Percentiles rank a stretch among this genome's conserved stretches.
These are phyloP conservation scores for Magnaporthiopsis poae DNA, from an alignment of 2,329 filamentous ascomycete species.

Conservation along the genomic window DNA sequence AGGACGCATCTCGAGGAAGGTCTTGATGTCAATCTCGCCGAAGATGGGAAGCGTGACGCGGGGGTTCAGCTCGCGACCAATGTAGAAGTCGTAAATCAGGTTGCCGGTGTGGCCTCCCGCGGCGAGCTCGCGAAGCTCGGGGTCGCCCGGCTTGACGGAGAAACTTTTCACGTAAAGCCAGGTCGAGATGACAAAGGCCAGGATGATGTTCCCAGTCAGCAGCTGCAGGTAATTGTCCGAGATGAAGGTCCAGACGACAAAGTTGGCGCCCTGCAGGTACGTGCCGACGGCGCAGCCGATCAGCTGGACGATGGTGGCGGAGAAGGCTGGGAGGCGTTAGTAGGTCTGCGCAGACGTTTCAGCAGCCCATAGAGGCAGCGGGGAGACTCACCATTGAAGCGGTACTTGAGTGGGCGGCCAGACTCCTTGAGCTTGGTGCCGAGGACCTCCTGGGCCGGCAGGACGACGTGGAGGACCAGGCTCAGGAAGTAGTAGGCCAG, in stretches of 20 bases:
- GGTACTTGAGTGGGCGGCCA: conserved; percentile 66
- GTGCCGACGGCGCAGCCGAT: conserved; percentile 60
- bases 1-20: conserved; percentile 73
- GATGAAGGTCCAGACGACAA: conserved; percentile 78
- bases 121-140: conserved; percentile 62
- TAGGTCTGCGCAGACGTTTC: not conserved
- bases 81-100: conserved; percentile 82
- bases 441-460: conserved; percentile 61
- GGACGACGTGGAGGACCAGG: conserved; percentile 59
- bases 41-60: conserved; percentile 64
- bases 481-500: conserved; percentile 66
- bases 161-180: conserved; percentile 74
- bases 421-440: conserved; percentile 54
- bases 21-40: conserved; percentile 75
- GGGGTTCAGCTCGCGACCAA: conserved; percentile 82
- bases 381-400: conserved; percentile 55
- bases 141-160: conserved; percentile 60
- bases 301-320: conserved; percentile 59
- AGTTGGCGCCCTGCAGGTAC: conserved; percentile 61
- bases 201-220: conserved; percentile 66
- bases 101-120: conserved; percentile 70
- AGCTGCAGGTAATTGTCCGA: conserved; percentile 78
- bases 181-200: conserved; percentile 57
- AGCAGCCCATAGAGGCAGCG: no score
- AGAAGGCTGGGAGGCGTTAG: conserved; percentile 47